Percentiles rank a stretch among this genome's conserved stretches.
Evolutionary conservation across 768 basidiomycete species (phyloP).

Genomic region (Gymnopilus junonius): DNA sequence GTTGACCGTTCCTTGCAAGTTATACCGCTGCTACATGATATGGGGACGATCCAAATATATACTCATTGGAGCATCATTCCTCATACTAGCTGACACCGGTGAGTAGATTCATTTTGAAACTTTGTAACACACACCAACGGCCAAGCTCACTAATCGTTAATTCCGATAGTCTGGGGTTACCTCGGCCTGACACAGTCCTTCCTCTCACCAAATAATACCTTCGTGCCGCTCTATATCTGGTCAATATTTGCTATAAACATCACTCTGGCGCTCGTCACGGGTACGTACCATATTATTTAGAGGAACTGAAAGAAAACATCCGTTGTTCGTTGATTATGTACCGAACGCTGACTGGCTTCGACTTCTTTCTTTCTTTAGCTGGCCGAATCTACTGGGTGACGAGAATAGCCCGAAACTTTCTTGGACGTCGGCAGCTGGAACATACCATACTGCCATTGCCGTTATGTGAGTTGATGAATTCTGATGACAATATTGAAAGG

Average conservation of each 20-base stretch:
- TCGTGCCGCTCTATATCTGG: constrained; percentile 25
- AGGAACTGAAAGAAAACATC: background rate
- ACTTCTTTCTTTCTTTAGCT: background rate
- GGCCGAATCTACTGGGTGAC: constrained; percentile 17
- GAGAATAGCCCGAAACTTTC: background rate
- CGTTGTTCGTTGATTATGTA: background rate
- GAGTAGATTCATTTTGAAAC: background rate
- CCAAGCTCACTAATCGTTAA: background rate
- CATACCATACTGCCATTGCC: constrained; percentile 9
- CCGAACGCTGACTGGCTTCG: background rate
- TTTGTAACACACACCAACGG: background rate
- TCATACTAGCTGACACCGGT: constrained; percentile 21
- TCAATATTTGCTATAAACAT: constrained; percentile 31
- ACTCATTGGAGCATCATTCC: constrained; percentile 10
- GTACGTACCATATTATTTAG: constrained; percentile 10
- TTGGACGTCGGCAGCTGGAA: constrained; percentile 2
- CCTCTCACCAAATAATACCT: background rate
- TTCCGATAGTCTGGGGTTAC: constrained; percentile 17
- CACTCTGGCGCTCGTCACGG: constrained; percentile 27
- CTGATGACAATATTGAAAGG: background rate
- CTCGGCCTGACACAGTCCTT: background rate
- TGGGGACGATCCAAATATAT: constrained; percentile 22
- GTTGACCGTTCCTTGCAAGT: background rate
- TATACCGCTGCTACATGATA: constrained; percentile 19
- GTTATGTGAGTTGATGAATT: constrained; percentile 12